phyloP scores from a whole-genome alignment of 2,329 filamentous ascomycete genomes.

The Fusarium chuoi region DNA sequence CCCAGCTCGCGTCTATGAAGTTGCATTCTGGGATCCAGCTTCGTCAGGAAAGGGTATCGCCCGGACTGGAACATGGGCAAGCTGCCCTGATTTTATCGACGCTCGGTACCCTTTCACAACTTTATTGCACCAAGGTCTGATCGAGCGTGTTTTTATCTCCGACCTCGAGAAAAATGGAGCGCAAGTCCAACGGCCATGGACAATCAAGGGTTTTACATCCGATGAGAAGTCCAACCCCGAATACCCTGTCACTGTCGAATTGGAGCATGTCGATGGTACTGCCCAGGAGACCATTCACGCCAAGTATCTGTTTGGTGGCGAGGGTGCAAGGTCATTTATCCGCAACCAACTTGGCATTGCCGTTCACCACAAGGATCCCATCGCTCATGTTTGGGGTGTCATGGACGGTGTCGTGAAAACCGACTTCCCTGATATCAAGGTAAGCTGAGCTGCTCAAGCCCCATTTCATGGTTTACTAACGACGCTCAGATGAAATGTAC shows the following conservation, averaged over 20 bases:
- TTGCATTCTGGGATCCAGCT: conserved; percentile 77
- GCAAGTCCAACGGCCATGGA: conserved; percentile 72
- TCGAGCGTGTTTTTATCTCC: conserved; percentile 75
- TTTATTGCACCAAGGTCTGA: conserved; percentile 76
- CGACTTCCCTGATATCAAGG: conserved; percentile 81
- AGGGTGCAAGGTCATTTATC: conserved; percentile 75
- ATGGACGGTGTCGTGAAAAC: conserved; percentile 79
- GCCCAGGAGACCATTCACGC: conserved; percentile 72
- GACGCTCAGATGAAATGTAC: conserved; percentile 73
- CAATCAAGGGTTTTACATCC: conserved; percentile 68
- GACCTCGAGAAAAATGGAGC: conserved; percentile 72
- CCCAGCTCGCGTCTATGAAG: conserved; percentile 85
- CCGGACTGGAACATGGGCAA: conserved; percentile 81
- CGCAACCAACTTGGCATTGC: conserved; percentile 74
- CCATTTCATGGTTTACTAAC: conserved; percentile 54
- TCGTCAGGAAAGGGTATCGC: conserved; percentile 66
- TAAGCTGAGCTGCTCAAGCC: conserved; percentile 42
- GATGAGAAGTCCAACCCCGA: conserved; percentile 65
- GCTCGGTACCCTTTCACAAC: conserved; percentile 77
- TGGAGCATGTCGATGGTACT: conserved; percentile 81
- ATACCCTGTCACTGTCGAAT: conserved; percentile 83
- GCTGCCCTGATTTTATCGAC: conserved; percentile 85
- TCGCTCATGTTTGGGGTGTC: conserved; percentile 78
- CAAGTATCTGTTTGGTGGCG: conserved; percentile 78
- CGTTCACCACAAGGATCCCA: conserved; percentile 76